Percentiles rank a stretch among this genome's conserved stretches.
Conservation (phyloP, 257 asterid species). For the Petunia secreta region DNA sequence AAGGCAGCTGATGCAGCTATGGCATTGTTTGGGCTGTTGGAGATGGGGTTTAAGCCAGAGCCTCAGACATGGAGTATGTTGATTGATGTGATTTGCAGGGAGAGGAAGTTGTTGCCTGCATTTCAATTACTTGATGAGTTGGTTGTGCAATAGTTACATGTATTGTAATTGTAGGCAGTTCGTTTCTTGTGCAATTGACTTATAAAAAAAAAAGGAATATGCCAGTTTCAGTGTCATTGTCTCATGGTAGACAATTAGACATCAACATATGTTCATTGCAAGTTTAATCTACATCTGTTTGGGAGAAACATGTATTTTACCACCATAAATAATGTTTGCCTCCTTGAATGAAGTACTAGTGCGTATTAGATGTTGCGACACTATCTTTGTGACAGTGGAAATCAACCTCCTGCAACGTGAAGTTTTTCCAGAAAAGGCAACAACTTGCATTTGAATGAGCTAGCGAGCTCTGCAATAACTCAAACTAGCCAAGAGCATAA, state of each 20-base stretch:
- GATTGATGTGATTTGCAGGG: slow-evolving; percentile 63
- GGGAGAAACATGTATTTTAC: neutral
- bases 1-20: slow-evolving; percentile 65
- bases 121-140: slow-evolving; percentile 72
- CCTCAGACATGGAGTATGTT: slow-evolving; percentile 67
- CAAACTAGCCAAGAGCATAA: neutral
- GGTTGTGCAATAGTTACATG: slow-evolving; percentile 25
- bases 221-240: neutral
- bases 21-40: slow-evolving; percentile 56
- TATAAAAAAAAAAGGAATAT: neutral
- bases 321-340: neutral
- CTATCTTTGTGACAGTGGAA: neutral
- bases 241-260: neutral
- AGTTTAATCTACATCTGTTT: neutral
- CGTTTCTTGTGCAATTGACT: neutral
- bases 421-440: neutral
- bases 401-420: neutral
- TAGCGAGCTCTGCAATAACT: neutral
- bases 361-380: neutral
- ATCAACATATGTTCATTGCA: neutral
- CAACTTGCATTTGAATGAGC: neutral
- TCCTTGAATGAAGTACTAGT: neutral
- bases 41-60: slow-evolving; percentile 72
- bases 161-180: slow-evolving; percentile 8
- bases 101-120: slow-evolving; percentile 77